Evolutionary conservation across 2,329 filamentous ascomycete species (phyloP), one percentile per base, ranked within the genome.

Genomic region (Hirsutella minnesotensis): DNA sequence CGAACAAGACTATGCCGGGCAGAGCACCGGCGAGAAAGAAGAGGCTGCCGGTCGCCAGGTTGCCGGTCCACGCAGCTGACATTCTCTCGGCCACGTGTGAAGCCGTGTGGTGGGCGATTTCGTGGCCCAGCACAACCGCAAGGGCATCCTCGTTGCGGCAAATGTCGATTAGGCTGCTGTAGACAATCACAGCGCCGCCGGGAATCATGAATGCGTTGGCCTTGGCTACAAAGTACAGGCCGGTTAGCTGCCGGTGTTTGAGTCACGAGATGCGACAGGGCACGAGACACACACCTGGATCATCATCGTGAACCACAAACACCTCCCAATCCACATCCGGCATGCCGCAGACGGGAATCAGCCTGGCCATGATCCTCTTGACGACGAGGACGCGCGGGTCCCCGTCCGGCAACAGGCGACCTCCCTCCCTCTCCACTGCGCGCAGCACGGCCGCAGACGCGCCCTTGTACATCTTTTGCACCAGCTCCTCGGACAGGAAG

Each of bases 121-220:
- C 85, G 60, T 89, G 85, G 13, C 83, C 82, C 13, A 90, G 67
- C 3, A 90, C 82, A 1, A 84, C 77, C 4, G 85, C 85, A 21
- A 90, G 67, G 3, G 78, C 80, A 55, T 82, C 75, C 44, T 87
- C 82, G 52, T 68, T 78, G 41, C 69, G 57, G 46, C 81, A 82
- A 19, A 86, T 64, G n/a, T 72, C 70, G 42, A 89, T 60, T 27
- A 90, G 78, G 31, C 85, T 84, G 48, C 77, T 81, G 55, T 79
- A 83, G 2, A 90, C 83, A 56, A 89, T 89, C 1, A 90, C 83
- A 53, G 88, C 87, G 20, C 84, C 83, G 4, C 79, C 83, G 0
- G 85, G 84, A 5, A 87, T 70, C 1, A 90, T 83, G 54, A 89
- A 87, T 0, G 85, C 85, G 53, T 90, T 90, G 49, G 72, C 69